Base-by-base conservation (phyloP, 2,329 filamentous ascomycete genomes). In the Intubia oerlemansii region DNA sequence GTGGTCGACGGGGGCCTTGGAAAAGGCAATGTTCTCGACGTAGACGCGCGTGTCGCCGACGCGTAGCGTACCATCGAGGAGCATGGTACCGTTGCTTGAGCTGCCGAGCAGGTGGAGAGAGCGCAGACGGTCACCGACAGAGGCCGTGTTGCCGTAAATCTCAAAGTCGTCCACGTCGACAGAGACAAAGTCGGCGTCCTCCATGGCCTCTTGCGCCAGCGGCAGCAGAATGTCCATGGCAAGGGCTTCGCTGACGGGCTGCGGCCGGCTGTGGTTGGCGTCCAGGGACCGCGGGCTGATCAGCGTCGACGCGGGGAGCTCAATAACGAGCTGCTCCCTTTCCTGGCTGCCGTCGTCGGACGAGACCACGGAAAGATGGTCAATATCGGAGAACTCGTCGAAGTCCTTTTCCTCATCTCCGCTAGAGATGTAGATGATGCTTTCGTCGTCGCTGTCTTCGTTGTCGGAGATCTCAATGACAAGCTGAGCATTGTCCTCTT, bases 1-100 rank as follows among this genome's bases (percentile, higher is more conserved):
- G 17, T 69, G 68, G 2, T 68, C 74, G 9, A 88, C 59, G 0
- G 73, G 69, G 2, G 76, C 48, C 1, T 59, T 51, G 0, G 48
- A 41, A 26, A 85, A 75, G 0, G 55, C 50, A 0, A 78, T 51
- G 0, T 44, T 48, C 25, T 62, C 47, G 0, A 85, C 54, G 32
- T 62, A 77, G 23, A 51, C 50, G 4, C 30, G 43, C 1, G 7
- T 11, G 1, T 7, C 8, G 0, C 58, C 59, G 4, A 52, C 32
- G 7, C 52, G 58, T 0, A 82, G 43, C 0, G 62, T 42, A 0
- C 75, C 75, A 36, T 78, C 66, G 21, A 79, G 66, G 25, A 52
- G 63, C 30, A 67, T 44, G 22, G 45, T 47, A 0, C 43, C 50
- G 0, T 9, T 10, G 14, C 38, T 44, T 11, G 44, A 46, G 2